Percentiles rank a stretch among this genome's conserved stretches.
Conservation (phyloP, 805 yeast genomes). For the Debaryomyces hansenii region DNA sequence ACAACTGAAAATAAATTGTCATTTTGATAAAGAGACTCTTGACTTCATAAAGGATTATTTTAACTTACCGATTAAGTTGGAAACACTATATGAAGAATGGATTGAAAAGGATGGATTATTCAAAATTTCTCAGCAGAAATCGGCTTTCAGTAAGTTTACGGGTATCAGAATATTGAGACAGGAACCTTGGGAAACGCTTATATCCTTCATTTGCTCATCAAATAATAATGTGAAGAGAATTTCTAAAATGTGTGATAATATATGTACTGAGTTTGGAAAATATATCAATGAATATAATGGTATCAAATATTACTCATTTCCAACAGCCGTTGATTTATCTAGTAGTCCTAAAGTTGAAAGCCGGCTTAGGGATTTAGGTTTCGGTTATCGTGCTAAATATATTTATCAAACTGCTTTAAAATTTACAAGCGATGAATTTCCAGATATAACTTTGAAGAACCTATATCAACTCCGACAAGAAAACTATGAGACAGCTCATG, state of each 20-base stretch:
- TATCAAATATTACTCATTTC: slow-evolving; percentile 67
- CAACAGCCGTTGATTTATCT: slow-evolving; percentile 56
- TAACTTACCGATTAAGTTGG: slow-evolving; percentile 57
- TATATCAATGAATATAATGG: slow-evolving; percentile 55
- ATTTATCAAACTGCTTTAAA: slow-evolving; percentile 72
- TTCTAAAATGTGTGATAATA: slow-evolving; percentile 83
- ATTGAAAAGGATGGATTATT: slow-evolving; percentile 50
- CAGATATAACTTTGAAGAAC: slow-evolving; percentile 31
- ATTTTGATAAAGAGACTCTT: slow-evolving; percentile 30
- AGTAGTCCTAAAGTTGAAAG: slow-evolving; percentile 34
- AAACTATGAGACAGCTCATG: slow-evolving; percentile 54
- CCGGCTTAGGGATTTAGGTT: slow-evolving; percentile 52
- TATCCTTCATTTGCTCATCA: slow-evolving; percentile 92
- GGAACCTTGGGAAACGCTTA: slow-evolving; percentile 94
- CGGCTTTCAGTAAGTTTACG: slow-evolving; percentile 41
- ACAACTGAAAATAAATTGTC: slow-evolving; percentile 6
- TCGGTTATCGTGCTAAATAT: slow-evolving; percentile 92
- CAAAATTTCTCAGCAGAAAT: slow-evolving; percentile 25
- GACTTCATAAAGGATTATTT: slow-evolving; percentile 66
- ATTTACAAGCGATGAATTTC: slow-evolving; percentile 42
- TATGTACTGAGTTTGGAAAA: slow-evolving; percentile 70
- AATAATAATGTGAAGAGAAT: slow-evolving; percentile 94
- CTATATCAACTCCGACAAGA: slow-evolving; percentile 45
- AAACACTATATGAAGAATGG: slow-evolving; percentile 64
- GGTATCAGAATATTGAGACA: slow-evolving; percentile 88